Evolutionary conservation across 139 green algal genomes (phyloP).

Genomic region (Ulvella scutata): DNA sequence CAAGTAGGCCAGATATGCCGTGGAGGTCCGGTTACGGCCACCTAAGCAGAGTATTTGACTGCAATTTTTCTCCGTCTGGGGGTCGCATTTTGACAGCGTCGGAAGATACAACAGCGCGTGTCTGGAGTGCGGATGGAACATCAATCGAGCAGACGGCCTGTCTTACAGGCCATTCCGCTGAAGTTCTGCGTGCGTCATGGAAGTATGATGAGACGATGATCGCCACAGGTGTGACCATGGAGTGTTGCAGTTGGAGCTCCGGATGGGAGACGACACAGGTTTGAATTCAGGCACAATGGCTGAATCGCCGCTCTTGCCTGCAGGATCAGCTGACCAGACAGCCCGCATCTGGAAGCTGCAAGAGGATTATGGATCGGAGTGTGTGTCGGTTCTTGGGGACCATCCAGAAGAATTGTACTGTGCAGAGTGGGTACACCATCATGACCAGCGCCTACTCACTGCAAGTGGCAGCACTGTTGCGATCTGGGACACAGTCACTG

Average conservation of each 20-base stretch:
- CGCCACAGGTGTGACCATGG: neutral
- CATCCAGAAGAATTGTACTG: neutral
- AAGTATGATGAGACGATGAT: neutral
- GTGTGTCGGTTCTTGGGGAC: neutral
- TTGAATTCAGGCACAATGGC: neutral
- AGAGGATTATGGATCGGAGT: neutral
- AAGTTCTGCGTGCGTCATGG: neutral
- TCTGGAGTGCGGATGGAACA: neutral
- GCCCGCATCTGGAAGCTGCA: neutral
- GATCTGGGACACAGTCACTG: neutral
- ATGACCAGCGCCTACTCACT: neutral
- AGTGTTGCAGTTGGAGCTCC: neutral
- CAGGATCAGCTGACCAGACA: neutral
- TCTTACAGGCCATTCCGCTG: neutral
- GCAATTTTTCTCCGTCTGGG: neutral
- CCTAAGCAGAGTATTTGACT: neutral
- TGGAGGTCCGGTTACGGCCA: neutral
- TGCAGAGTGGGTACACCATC: neutral
- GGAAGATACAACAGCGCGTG: neutral
- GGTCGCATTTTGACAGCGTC: neutral
- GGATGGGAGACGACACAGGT: neutral
- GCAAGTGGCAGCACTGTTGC: neutral
- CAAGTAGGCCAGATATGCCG: no score
- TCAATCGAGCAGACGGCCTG: neutral
- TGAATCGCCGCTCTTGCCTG: neutral